phyloP scores from a whole-genome alignment of 805 yeast genomes.

The Cyberlindnera saturnus region DNA sequence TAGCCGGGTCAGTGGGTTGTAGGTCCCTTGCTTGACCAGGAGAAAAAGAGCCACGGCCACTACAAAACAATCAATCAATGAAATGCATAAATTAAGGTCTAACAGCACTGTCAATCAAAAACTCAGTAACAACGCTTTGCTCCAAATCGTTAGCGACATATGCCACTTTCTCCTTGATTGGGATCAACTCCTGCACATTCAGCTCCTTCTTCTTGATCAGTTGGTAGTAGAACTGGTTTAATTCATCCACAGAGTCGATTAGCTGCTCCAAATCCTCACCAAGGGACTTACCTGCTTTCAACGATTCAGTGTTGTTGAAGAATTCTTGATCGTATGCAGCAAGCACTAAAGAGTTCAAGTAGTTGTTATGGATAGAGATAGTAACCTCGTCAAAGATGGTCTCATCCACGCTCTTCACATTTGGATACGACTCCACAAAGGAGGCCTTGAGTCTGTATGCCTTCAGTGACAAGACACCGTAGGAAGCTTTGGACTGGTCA shows the following conservation, averaged over 20 bases:
- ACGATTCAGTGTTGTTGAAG: conserved; percentile 15
- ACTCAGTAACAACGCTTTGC: conserved; percentile 18
- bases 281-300: conserved; percentile 16
- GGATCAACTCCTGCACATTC: conserved; percentile 24
- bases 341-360: conserved; percentile 54
- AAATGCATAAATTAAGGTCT: conserved; percentile 12
- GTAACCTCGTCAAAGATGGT: conserved; percentile 71
- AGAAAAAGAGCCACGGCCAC: neutral
- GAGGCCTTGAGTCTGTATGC: conserved; percentile 62
- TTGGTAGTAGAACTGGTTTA: conserved; percentile 22
- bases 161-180: conserved; percentile 24
- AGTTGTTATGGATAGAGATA: conserved; percentile 58
- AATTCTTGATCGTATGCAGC: conserved; percentile 24
- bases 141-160: conserved; percentile 23
- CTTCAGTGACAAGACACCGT: conserved; percentile 56
- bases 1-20: too few relatives aligned
- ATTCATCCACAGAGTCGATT: conserved; percentile 22
- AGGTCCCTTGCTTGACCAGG: neutral
- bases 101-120: conserved; percentile 18
- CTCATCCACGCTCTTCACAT: conserved; percentile 50
- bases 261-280: conserved; percentile 17
- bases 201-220: conserved; percentile 18
- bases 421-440: conserved; percentile 57
- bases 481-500: conserved; percentile 63
- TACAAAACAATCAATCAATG: neutral